Conservation (phyloP, 1,139 yeast species). For the Zhuliangozyma parablackwelliae region DNA sequence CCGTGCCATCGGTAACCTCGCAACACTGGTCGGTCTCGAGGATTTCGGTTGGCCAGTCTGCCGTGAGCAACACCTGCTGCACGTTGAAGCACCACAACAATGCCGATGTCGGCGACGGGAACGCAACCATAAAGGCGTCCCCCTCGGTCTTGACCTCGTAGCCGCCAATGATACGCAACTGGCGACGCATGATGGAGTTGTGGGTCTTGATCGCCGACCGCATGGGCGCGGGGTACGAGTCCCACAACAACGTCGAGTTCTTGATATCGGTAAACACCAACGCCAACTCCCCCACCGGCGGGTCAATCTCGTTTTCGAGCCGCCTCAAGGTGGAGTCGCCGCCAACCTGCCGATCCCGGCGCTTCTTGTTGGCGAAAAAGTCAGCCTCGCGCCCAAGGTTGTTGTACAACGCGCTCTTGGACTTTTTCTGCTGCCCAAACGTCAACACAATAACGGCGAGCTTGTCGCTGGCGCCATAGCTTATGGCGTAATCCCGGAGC, state of each 20-base stretch:
- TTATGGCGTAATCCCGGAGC: constrained; percentile 87
- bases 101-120: constrained; percentile 89
- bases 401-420: constrained; percentile 28
- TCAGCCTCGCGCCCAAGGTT: constrained; percentile 42
- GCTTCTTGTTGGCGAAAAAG: constrained; percentile 42
- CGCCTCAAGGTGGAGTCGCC: constrained; percentile 82
- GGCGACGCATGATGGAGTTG: constrained; percentile 91
- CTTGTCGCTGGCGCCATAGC: constrained; percentile 83
- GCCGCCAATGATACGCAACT: constrained; percentile 88
- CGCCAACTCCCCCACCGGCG: constrained; percentile 92
- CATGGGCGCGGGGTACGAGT: constrained; percentile 89
- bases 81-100: constrained; percentile 92
- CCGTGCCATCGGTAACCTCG: constrained; percentile 66
- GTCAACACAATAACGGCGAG: constrained; percentile 82
- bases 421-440: constrained; percentile 41
- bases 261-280: constrained; percentile 97
- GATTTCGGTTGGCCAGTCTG: constrained; percentile 96
- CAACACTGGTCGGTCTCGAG: constrained; percentile 82
- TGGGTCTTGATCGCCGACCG: constrained; percentile 93
- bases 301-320: constrained; percentile 86
- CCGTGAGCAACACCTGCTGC: constrained; percentile 73
- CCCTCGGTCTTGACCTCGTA: constrained; percentile 99
- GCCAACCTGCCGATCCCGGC: constrained; percentile 51
- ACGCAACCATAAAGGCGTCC: constrained; percentile 98
- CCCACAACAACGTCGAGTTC: constrained; percentile 92